A percentile compares a stretch with the other conserved stretches of the same genome.
phyloP scores from a whole-genome alignment of 2,329 filamentous ascomycete species.

The Arthrobotrys iridis region DNA sequence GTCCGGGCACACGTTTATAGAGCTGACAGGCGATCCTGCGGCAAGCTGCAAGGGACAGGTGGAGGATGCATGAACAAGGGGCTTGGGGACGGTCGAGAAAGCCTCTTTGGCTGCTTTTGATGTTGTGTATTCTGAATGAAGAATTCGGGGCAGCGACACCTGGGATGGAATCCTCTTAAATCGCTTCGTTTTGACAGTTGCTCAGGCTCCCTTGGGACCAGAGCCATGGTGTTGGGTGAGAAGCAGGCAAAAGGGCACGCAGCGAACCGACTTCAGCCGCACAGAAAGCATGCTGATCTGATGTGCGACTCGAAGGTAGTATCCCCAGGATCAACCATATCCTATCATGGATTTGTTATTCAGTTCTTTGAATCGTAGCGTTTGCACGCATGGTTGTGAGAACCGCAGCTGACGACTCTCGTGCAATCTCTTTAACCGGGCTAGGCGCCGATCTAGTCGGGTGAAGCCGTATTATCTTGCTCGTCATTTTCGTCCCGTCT shows the following conservation, averaged over 20 bases:
- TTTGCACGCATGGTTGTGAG: constrained; percentile 27
- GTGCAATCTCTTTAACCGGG: constrained; percentile 40
- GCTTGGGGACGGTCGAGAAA: constrained; percentile 44
- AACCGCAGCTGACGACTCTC: constrained; percentile 43
- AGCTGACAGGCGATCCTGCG: constrained; percentile 55
- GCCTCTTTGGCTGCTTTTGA: constrained; percentile 24
- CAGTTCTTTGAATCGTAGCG: constrained; percentile 11
- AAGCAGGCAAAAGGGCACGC: constrained; percentile 33
- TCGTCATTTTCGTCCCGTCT: constrained; percentile 5
- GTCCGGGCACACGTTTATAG: constrained; percentile 49
- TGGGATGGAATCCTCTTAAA: constrained; percentile 47
- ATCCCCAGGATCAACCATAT: constrained; percentile 26
- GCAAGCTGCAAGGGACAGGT: constrained; percentile 54
- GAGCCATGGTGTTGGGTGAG: constrained; percentile 53
- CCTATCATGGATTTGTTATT: constrained; percentile 48
- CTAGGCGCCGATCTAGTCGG: constrained; percentile 33
- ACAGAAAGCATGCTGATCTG: constrained; percentile 51
- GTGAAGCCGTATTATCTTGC: constrained; percentile 41
- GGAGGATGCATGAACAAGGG: constrained; percentile 55
- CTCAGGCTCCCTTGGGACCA: constrained; percentile 35
- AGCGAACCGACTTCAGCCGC: constrained; percentile 52
- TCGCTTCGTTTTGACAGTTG: constrained; percentile 29
- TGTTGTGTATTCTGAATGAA: constrained; percentile 36
- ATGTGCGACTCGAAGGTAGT: constrained; percentile 39
- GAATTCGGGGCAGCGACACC: constrained; percentile 42